A percentile compares a stretch with the other conserved stretches of the same genome.
Evolutionary conservation across 1,284 basidiomycete genomes (phyloP).

Genomic region (Sparassis latifolia): DNA sequence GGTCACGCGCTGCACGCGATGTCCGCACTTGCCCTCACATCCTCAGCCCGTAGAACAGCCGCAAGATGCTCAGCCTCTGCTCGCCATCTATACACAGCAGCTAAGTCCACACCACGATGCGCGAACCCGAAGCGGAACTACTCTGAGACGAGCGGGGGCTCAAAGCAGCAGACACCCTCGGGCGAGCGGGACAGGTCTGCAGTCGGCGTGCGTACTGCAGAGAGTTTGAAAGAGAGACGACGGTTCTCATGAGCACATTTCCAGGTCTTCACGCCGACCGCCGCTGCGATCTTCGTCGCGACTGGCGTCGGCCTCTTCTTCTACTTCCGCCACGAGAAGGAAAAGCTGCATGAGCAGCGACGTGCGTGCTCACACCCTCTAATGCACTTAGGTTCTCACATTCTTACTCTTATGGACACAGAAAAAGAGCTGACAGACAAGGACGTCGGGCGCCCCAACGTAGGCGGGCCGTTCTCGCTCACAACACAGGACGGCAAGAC

Average conservation of each 20-base stretch:
- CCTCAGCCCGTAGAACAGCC: neutral
- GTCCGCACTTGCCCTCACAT: neutral
- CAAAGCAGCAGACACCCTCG: conserved; percentile 15
- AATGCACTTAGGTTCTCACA: neutral
- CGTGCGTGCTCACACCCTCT: conserved; percentile 12
- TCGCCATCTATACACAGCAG: neutral
- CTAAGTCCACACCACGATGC: too few relatives aligned
- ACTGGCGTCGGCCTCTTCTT: conserved; percentile 80
- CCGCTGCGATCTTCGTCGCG: conserved; percentile 77
- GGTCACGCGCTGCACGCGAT: neutral
- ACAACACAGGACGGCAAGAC: conserved; percentile 59
- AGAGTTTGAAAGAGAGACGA: too few relatives aligned
- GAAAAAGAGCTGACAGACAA: conserved; percentile 60
- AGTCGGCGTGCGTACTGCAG: conserved; percentile 31
- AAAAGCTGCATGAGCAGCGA: conserved; percentile 59
- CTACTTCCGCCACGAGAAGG: conserved; percentile 90
- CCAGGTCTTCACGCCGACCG: conserved; percentile 84
- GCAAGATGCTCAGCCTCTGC: neutral
- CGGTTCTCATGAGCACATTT: neutral
- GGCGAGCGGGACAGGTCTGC: conserved; percentile 33
- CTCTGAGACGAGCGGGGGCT: conserved; percentile 7
- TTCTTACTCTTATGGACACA: conserved; percentile 20
- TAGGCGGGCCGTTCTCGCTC: conserved; percentile 88
- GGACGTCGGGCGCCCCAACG: conserved; percentile 63
- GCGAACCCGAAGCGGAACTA: conserved; percentile 5